Evolutionary conservation across 441 rosid species (phyloP), one percentile per base, ranked within the genome.

Genomic region (Populus tomentosa): DNA sequence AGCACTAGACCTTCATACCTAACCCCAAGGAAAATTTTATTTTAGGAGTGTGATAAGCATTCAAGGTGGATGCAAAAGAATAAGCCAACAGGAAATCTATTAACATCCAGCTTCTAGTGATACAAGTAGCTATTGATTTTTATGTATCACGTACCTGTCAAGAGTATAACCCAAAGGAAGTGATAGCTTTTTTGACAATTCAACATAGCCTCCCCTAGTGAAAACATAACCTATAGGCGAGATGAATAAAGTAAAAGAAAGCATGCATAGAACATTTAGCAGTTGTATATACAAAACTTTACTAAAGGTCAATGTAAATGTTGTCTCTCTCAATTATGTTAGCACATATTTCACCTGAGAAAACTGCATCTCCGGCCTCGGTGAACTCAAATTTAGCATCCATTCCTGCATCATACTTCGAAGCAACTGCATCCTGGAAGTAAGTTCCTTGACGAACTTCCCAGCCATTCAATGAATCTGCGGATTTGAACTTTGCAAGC

Each of bases 321-420:
- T 3, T 10, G 46, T 40, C 46, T 40, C 46, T 28, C 20, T n/a
- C 46, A 40, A 10, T 40, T 40, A 11, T 40, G 14, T 10, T 40
- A 40, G 11, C 46, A 40, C 46, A 40, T 33, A 33, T 40, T 35
- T 82, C 61, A 95, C 99, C 99, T 77, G 97, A 92, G 84, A 94
- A 94, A 80, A 91, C 92, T 46, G 99, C 95, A 10, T 89, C 82
- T 72, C 92, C 98, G 6, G 87, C 79, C 84, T 94, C 99, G 0
- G 94, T 89, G 84, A 87, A 89, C 84, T 92, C 92, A 71, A 95
- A 91, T 84, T 85, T 94, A 71, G 97, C 99, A 84, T 95, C 97
- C 92, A 95, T 94, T 71, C 98, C 98, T 36, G 89, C 98, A 81
- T 94, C 99, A 76, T 88, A 94, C 87, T 90, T 95, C 11, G 92